Evolutionary conservation across 768 basidiomycete genomes (phyloP).

Genomic region (Neoboletus subvelutipes): DNA sequence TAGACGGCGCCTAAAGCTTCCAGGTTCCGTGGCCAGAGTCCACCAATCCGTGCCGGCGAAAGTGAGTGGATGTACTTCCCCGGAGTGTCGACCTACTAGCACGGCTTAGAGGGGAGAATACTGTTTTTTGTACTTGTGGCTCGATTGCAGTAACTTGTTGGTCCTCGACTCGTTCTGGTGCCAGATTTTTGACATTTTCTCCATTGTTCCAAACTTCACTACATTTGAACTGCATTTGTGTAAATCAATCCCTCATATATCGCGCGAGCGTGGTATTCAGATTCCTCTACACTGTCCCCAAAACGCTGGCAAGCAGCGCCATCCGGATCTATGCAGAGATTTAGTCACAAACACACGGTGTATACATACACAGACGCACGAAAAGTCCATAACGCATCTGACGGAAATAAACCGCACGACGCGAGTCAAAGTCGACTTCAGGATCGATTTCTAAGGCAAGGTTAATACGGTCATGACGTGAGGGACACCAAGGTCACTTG

Average conservation of each 20-base stretch:
- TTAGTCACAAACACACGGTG: not conserved
- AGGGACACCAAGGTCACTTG: constrained; percentile 31
- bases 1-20: too few relatives aligned
- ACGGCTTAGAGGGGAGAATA: too few relatives aligned
- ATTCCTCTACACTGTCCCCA: constrained; percentile 33
- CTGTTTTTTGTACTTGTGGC: too few relatives aligned
- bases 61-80: too few relatives aligned
- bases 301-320: constrained; percentile 74
- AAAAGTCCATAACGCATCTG: constrained; percentile 99
- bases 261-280: not conserved
- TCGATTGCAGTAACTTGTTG: too few relatives aligned
- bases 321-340: constrained; percentile 58
- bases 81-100: too few relatives aligned
- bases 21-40: too few relatives aligned
- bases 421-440: constrained; percentile 94
- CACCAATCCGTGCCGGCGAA: too few relatives aligned
- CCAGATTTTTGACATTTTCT: too few relatives aligned
- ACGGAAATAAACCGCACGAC: constrained; percentile 94
- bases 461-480: constrained; percentile 8
- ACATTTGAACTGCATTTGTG: not conserved
- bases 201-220: too few relatives aligned
- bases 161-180: too few relatives aligned
- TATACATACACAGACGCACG: constrained; percentile 49
- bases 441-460: constrained; percentile 87
- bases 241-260: not conserved